Conservation (phyloP, 1,284 basidiomycete genomes). For the Microbotryum intermedium region DNA sequence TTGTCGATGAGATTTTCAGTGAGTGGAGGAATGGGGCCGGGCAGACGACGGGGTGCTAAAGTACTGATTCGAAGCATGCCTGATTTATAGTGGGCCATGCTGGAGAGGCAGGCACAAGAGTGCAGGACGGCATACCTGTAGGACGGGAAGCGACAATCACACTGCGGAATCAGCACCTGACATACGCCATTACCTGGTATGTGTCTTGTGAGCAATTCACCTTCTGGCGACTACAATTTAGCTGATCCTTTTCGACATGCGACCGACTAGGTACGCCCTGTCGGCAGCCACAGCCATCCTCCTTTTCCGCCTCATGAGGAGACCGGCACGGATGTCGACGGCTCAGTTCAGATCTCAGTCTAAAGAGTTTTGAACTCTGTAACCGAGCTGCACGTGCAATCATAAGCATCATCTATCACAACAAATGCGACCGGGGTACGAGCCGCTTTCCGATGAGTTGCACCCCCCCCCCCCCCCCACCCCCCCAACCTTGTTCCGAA, state of each 20-base stretch:
- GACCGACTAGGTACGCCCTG: slow-evolving; percentile 18
- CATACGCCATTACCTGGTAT: slow-evolving; percentile 92
- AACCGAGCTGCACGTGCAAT: too few species aligned
- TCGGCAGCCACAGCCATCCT: slow-evolving; percentile 20
- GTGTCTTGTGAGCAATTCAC: neutral
- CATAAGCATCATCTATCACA: too few species aligned
- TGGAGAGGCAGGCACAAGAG: slow-evolving; percentile 55
- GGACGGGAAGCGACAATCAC: slow-evolving; percentile 79
- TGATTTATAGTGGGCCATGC: slow-evolving; percentile 62
- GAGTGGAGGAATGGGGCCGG: slow-evolving; percentile 35
- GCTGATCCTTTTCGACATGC: neutral
- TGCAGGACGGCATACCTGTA: slow-evolving; percentile 71
- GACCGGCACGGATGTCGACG: too few species aligned
- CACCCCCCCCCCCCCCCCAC: too few species aligned
- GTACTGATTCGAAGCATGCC: neutral
- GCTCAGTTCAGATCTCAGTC: too few species aligned
- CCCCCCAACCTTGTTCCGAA: too few species aligned
- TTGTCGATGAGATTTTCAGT: slow-evolving; percentile 80
- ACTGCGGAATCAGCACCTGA: slow-evolving; percentile 86
- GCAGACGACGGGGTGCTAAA: slow-evolving; percentile 11
- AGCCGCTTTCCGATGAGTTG: too few species aligned
- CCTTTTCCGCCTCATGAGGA: slow-evolving; percentile 12
- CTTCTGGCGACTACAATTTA: neutral
- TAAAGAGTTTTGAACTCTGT: too few species aligned
- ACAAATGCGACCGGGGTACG: too few species aligned